Evolutionary conservation across 1,284 basidiomycete genomes (phyloP), one percentile per base, ranked within the genome.

Genomic region (Filobasidium uniguttulatum): DNA sequence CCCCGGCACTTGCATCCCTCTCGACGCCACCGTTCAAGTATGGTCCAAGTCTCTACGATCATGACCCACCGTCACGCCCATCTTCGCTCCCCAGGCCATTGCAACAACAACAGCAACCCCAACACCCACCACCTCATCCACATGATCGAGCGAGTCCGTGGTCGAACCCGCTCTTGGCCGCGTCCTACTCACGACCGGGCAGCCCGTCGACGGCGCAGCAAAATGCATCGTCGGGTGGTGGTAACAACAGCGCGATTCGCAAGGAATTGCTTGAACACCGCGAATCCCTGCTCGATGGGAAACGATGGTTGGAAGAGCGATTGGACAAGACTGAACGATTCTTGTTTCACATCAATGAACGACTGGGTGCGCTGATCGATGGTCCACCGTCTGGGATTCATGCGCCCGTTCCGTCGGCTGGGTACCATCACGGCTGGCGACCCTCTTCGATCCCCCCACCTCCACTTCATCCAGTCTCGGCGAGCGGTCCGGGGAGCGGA

Each of bases 271-370:
- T 54, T 17, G 68, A 70, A 48, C 68, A 70, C 52, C 64, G 66
- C 12, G 67, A 69, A 41, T 64, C 66, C 53, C 61, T 70, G 4
- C 58, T 65, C 40, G 67, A 70, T 40, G 67, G 67, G 53, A 68
- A 66, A 53, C 52, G 60, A 25, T 70, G 68, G 68, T 56, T 70
- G 8, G 68, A 70, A 47, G 56, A 52, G 26, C 68, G 66, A 60
- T 46, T 70, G 29, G 36, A 56, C 46, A 63, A 62, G 56, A 68
- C 67, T n/a, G 67, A 70, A 33, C 63, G 66, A 46, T 57, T 68
- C 40, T 45, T 70, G 20, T 51, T 59, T 25, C 61, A 62, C 57
- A 62, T 70, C 15, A 67, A 70, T 50, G 64, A 61, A 49, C 47
- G 47, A 12, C 23, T 49, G 17, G 37, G 38, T 5, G 47, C 41